Percentiles rank a stretch among this genome's conserved stretches.
Evolutionary conservation across 345 rosid genomes (phyloP).

Genomic region (Tarenaya hassleriana): DNA sequence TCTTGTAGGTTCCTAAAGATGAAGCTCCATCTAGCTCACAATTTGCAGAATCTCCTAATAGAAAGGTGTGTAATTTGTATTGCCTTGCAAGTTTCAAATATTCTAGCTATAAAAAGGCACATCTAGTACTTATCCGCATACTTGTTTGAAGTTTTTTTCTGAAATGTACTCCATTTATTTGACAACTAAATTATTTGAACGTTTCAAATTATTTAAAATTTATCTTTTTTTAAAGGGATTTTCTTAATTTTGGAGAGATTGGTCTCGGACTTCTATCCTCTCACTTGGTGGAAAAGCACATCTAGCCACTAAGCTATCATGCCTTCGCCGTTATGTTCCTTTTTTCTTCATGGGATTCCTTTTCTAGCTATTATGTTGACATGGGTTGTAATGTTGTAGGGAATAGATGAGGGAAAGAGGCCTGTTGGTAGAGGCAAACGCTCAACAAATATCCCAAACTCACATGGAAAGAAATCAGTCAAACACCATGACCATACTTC

Average conservation of each 20-base stretch:
- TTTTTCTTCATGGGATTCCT: constrained; percentile 4
- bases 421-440: constrained; percentile 42
- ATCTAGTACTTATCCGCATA: constrained; percentile 3
- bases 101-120: constrained; percentile 9
- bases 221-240: too few relatives aligned
- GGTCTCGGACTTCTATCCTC: too few relatives aligned
- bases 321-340: too few relatives aligned
- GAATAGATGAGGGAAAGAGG: constrained; percentile 33
- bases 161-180: constrained; percentile 12
- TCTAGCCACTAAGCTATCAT: too few relatives aligned
- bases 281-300: too few relatives aligned
- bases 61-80: constrained; percentile 35
- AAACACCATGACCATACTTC: constrained; percentile 41
- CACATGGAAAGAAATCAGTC: constrained; percentile 43
- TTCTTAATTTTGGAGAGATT: too few relatives aligned
- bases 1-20: constrained; percentile 44
- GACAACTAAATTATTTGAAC: constrained; percentile 2
- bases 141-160: constrained; percentile 8
- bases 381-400: constrained; percentile 32
- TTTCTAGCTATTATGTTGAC: constrained; percentile 14
- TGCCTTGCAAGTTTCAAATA: constrained; percentile 5
- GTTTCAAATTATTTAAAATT: neutral
- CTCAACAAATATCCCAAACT: constrained; percentile 31
- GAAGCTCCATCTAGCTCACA: constrained; percentile 36
- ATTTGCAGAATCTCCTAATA: constrained; percentile 35